These are phyloP conservation scores for Yarrowia alimentaria DNA, from an alignment of 805 yeast species.

Conservation along the genomic window DNA sequence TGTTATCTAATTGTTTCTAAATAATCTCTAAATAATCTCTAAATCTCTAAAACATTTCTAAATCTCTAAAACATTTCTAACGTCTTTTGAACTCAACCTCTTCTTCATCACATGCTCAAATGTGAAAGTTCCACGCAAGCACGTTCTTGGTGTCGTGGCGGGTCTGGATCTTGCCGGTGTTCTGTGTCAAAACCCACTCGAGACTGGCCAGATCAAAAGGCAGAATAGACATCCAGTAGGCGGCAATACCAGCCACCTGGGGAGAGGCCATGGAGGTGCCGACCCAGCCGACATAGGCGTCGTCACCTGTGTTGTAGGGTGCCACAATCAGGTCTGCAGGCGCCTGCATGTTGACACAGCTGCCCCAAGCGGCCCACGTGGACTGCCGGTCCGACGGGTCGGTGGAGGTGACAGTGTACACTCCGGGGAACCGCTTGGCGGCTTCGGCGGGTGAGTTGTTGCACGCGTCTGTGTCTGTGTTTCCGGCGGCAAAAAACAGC, in stretches of 20 bases:
- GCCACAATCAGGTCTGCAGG: constrained; percentile 3
- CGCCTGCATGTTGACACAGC: not conserved
- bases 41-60: too few species aligned
- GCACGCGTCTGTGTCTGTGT: not conserved
- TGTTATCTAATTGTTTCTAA: too few species aligned
- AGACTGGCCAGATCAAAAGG: not conserved
- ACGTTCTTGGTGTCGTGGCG: not conserved
- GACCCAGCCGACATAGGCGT: not conserved
- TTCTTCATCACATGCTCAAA: too few species aligned
- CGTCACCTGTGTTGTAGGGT: not conserved
- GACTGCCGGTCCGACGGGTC: not conserved
- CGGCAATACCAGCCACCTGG: not conserved
- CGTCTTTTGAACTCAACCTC: too few species aligned
- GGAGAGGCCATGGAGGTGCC: not conserved
- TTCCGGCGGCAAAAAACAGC: not conserved
- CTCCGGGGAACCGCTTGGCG: not conserved
- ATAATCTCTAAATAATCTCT: too few species aligned
- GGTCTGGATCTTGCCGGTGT: not conserved
- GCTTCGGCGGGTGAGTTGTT: not conserved
- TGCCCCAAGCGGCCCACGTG: constrained; percentile 1
- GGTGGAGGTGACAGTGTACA: not conserved
- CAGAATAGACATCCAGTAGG: constrained; percentile 5
- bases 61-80: too few species aligned
- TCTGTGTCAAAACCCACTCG: constrained; percentile 4
- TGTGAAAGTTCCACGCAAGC: constrained; percentile 1